These are phyloP conservation scores for Kitagawia praeruptora DNA, from an alignment of 129 eudicot species.

Conservation along the genomic window DNA sequence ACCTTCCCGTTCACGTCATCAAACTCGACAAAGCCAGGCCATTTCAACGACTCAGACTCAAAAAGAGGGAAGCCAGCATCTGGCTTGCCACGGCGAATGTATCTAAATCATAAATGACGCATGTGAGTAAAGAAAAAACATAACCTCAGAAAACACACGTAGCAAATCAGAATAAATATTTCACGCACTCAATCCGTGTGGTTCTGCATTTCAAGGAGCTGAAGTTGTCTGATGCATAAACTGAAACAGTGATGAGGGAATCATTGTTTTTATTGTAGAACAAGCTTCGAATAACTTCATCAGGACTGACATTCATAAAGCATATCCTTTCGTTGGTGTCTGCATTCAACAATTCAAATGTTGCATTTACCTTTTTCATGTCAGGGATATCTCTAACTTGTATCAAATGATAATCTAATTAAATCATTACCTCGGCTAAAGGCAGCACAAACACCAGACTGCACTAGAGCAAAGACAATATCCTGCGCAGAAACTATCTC, in stretches of 20 bases:
- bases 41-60: constrained; percentile 88
- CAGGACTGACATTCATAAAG: constrained; percentile 76
- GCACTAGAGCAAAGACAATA: constrained; percentile 96
- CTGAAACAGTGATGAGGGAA: constrained; percentile 90
- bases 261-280: constrained; percentile 88
- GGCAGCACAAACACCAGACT: constrained; percentile 98
- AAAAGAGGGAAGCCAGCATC: constrained; percentile 95
- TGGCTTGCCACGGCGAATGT: constrained; percentile 82
- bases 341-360: constrained; percentile 38
- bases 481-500: constrained; percentile 97
- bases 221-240: constrained; percentile 80
- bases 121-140: neutral
- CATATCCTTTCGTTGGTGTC: constrained; percentile 88
- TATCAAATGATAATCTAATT: neutral
- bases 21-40: constrained; percentile 99
- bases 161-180: constrained; percentile 10
- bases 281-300: constrained; percentile 90
- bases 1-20: constrained; percentile 99
- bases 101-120: constrained; percentile 28
- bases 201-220: constrained; percentile 92
- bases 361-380: neutral
- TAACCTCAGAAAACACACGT: neutral
- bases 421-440: constrained; percentile 72
- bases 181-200: constrained; percentile 80
- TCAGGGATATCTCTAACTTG: neutral